Evolutionary conservation across 2,329 filamentous ascomycete genomes (phyloP).

Genomic region (Cordyceps cicadae): DNA sequence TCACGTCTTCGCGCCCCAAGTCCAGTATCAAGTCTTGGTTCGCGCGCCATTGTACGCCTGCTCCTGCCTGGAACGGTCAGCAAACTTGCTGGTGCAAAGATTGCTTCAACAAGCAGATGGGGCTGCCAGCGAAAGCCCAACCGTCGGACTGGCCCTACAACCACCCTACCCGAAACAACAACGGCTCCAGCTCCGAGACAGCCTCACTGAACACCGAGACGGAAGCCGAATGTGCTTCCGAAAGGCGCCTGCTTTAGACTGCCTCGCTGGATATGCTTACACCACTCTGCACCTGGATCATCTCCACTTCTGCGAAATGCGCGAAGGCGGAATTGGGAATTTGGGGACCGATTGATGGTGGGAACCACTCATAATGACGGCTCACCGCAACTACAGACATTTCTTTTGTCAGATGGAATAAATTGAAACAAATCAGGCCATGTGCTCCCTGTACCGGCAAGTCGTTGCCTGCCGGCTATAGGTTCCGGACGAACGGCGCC

Average conservation of each 20-base stretch:
- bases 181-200: conserved; percentile 8
- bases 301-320: neutral
- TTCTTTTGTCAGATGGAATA: neutral
- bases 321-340: too few species aligned
- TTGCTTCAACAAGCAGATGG: conserved; percentile 19
- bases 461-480: neutral
- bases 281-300: neutral
- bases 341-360: too few species aligned
- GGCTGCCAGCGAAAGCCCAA: neutral
- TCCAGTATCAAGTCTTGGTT: conserved; percentile 26
- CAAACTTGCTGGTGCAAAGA: conserved; percentile 29
- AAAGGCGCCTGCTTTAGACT: conserved; percentile 4
- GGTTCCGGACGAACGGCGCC: conserved; percentile 4
- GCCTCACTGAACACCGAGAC: neutral
- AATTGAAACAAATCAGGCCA: neutral
- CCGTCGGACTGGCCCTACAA: conserved; percentile 6
- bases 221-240: neutral
- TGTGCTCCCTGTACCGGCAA: neutral
- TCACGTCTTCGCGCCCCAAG: conserved; percentile 14
- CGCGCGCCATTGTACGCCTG: conserved; percentile 32
- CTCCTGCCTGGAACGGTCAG: conserved; percentile 27
- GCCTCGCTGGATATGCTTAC: neutral
- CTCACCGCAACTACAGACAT: neutral
- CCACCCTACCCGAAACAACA: conserved; percentile 6
- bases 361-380: neutral